Base-by-base conservation (phyloP, 1,139 yeast species). In the Saccharomyces uvarum region DNA sequence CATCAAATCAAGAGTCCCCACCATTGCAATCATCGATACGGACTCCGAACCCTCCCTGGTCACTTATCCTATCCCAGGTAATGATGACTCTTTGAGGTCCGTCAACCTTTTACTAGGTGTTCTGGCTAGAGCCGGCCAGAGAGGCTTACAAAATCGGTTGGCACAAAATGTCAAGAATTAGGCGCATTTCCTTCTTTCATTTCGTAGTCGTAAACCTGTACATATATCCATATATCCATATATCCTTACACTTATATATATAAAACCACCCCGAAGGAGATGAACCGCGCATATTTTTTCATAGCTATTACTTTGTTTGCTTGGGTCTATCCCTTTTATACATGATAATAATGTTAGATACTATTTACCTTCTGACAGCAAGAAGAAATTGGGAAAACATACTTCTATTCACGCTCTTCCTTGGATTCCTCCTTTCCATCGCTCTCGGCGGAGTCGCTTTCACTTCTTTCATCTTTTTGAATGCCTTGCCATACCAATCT, bases 61-160 rank as follows among this genome's bases (percentile, higher is more conserved):
- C 55, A 88, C 97, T 1, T 93, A 93, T 70, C 95, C 98, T 51
- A 88, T 93, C 62, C 98, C 99, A 27, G 95, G 95, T 59, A 93
- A 93, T 67, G 98, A 93, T 70, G 98, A 91, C 69, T 86, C 95
- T n/a, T 75, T 83, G 56, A 81, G 99, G 69, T 81, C 95, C 13
- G 82, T 86, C 3, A 85, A 87, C 61, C 75, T 93, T 63, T 79
- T 93, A 66, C 75, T 83, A 54, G 97, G 99, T 57, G 84, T 91
- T 19, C 77, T 93, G 61, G 84, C 95, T 24, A 84, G 80, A 66
- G 90, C 98, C 16, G 98, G 95, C 27, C 84, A 86, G 68, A 78
- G 77, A 52, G 99, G 99, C 47, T 75, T 83, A 56, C 71, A 76
- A 49, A 78, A 76, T 57, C 80, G 96, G 68, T 69, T 81, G 51